Base-by-base conservation (phyloP, 2,329 filamentous ascomycete species). In the Uncinocarpus reesii region DNA sequence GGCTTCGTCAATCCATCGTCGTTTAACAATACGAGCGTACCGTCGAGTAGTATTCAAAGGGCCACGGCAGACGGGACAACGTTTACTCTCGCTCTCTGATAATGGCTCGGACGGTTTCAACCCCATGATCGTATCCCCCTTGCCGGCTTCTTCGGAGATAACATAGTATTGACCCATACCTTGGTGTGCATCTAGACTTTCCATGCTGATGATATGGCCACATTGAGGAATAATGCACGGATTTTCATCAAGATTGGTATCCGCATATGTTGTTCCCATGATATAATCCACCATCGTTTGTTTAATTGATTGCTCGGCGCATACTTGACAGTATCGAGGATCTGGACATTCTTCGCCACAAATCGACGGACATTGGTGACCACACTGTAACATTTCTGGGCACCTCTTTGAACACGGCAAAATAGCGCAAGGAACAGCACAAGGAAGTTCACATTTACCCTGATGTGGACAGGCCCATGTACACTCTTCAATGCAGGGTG, bases 391-490 rank as follows among this genome's bases (percentile, higher is more conserved):
- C 0, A 50, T 13, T 23, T 74, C 67, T 2, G 65, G 57, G 57
- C 83, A 87, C 7, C 81, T 69, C 54, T 71, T 61, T 1, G 74
- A 75, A 58, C 82, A 87, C 1, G 83, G 83, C 0, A 84, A 57
- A 64, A 78, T 74, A 53, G 83, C 69, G 58, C 82, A 87, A 0
- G 83, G 81, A 0, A 76, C 81, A 0, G 79, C 79, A 52, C 83
- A 86, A 15, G 77, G 77, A 69, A 79, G 70, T 0, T 61, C 62
- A 45, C 72, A 76, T 1, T 45, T 23, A 18, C 57, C 64, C 8
- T 37, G 32, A 55, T 84, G 81, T 6, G 69, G 68, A 52, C 80
- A 84, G 2, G 56, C 56, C 26, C 75, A 81, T 0, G 68, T 61
- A 53, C 80, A 84, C 1, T 58, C 53, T 52, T 79, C 74, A 0